Percentiles rank a stretch among this genome's conserved stretches.
These are phyloP conservation scores for Pythium periplocum DNA, from an alignment of 352 stramenopile genomes.

Conservation along the genomic window DNA sequence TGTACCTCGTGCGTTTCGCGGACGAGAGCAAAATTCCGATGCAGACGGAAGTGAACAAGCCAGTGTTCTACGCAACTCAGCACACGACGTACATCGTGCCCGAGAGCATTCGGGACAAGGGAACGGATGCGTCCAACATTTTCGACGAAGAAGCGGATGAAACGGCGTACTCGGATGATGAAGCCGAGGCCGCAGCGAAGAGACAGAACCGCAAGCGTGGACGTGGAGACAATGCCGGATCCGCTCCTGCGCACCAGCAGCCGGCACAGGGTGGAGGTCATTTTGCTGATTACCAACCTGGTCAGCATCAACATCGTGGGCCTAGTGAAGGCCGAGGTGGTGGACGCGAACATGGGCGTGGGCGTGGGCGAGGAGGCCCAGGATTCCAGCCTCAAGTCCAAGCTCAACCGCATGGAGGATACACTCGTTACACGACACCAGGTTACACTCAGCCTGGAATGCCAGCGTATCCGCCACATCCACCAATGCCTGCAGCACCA, in stretches of 20 bases:
- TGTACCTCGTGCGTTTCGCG: slow-evolving; percentile 85
- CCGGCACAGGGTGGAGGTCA: slow-evolving; percentile 1
- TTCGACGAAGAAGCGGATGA: slow-evolving; percentile 85
- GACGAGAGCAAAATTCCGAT: slow-evolving; percentile 57
- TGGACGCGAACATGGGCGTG: slow-evolving; percentile 6
- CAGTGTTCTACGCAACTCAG: slow-evolving; percentile 70
- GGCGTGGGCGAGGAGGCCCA: not conserved
- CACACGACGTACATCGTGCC: slow-evolving; percentile 79
- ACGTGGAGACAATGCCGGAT: slow-evolving; percentile 19
- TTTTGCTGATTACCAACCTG: slow-evolving; percentile 23
- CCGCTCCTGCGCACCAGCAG: not conserved
- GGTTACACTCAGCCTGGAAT: slow-evolving; percentile 13
- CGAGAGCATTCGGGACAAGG: slow-evolving; percentile 74
- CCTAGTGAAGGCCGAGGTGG: slow-evolving; percentile 12
- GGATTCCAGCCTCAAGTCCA: slow-evolving; percentile 9
- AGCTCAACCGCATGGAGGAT: slow-evolving; percentile 18
- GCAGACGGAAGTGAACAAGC: slow-evolving; percentile 28
- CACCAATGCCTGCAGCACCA: not conserved
- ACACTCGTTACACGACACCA: slow-evolving; percentile 22
- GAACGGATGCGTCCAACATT: slow-evolving; percentile 81
- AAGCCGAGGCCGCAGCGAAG: slow-evolving; percentile 71
- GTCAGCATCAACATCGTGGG: slow-evolving; percentile 2
- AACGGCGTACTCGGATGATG: slow-evolving; percentile 75
- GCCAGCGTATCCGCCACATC: slow-evolving; percentile 10
- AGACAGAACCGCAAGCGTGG: slow-evolving; percentile 64